These are phyloP conservation scores for Pleurotus salmoneostramineus DNA, from an alignment of 768 basidiomycete genomes.

Conservation along the genomic window DNA sequence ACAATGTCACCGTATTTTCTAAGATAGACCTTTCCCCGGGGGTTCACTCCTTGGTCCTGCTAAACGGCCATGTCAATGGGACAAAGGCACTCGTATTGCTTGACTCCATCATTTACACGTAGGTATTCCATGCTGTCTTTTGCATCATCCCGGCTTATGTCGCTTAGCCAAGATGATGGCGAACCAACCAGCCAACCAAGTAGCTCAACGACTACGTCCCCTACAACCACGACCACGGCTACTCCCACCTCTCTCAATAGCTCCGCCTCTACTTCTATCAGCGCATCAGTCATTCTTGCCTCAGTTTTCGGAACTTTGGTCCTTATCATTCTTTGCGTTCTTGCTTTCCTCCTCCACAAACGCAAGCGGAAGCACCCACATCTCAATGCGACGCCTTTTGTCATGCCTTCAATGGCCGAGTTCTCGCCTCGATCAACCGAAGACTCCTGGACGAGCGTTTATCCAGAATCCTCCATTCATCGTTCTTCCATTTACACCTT, in stretches of 20 bases:
- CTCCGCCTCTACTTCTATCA: not conserved
- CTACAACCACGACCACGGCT: not conserved
- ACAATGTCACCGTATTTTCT: conserved; percentile 25
- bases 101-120: conserved; percentile 26
- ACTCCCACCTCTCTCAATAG: not conserved
- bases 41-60: conserved; percentile 22
- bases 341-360: not conserved
- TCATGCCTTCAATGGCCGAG: too few species aligned
- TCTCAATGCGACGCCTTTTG: not conserved
- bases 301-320: not conserved
- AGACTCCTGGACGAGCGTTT: too few species aligned
- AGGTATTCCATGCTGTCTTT: not conserved
- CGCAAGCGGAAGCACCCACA: not conserved
- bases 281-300: not conserved
- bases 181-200: not conserved
- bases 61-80: conserved; percentile 22
- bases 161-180: not conserved
- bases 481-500: too few species aligned
- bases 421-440: too few species aligned
- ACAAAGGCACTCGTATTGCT: conserved; percentile 21
- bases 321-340: not conserved
- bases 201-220: too few species aligned
- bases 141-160: not conserved
- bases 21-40: conserved; percentile 18
- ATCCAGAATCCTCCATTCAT: too few species aligned